Base-by-base conservation (phyloP, 805 yeast genomes). In the Saccharomycopsis fibuligera region DNA sequence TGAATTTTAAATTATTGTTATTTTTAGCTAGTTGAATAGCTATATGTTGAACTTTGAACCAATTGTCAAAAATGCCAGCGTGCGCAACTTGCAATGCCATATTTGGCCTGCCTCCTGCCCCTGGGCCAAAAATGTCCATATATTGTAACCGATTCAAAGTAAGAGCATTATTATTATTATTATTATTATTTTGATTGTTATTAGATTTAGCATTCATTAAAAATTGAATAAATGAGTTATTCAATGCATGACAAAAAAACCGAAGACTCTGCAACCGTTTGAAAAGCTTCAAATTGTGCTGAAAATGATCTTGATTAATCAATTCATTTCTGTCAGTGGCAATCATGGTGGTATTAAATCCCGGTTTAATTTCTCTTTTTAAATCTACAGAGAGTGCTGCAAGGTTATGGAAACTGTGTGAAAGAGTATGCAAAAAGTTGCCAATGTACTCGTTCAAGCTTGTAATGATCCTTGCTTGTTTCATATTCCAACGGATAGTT, bases 41-140 rank as follows among this genome's bases (percentile, higher is more conserved):
- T 5, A 75, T 70, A 54, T 75, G 79, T 54, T 75, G 78, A 2
- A 78, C 76, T 48, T 75, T 67, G 51, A 68, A 68, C 83, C 83
- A 78, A 50, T 73, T 75, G 58, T 78, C 83, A 57, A 69, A 70
- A 3, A 78, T 65, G 3, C 76, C 75, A 9, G 78, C 78, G 56
- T 76, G 76, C 2, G 68, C 64, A 61, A 71, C 74, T 12, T 76
- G 80, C 21, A 75, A 60, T 0, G 81, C 83, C 66, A 73, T 60
- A 54, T 75, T 73, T 19, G 80, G 82, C 1, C 73, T 66, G 1
- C 78, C 78, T 1, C 79, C 76, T 0, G 81, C 72, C 22, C 70
- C 68, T 17, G 70, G 58, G 0, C 81, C 82, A 45, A 72, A 68
- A 2, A 78, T 59, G 58, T 75, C 75, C 6, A 78, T 57, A 29